A percentile compares a stretch with the other conserved stretches of the same genome.
These are phyloP conservation scores for Hirsutella minnesotensis DNA, from an alignment of 2,329 filamentous ascomycete species.

Conservation along the genomic window DNA sequence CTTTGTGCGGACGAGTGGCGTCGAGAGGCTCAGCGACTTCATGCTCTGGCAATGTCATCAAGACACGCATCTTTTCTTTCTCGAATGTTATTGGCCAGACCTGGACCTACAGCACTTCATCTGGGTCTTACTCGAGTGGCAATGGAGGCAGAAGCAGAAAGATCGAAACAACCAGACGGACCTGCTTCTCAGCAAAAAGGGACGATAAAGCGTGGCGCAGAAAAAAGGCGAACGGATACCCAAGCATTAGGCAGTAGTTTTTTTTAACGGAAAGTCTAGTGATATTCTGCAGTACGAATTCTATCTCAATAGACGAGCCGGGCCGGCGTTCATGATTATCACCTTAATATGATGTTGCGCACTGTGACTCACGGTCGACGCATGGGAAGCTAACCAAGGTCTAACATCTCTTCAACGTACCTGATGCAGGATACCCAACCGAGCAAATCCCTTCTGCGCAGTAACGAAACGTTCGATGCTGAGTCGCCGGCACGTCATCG, in stretches of 20 bases:
- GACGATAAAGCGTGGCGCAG: constrained; percentile 12
- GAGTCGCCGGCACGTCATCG: too few species aligned
- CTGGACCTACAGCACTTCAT: constrained; percentile 91
- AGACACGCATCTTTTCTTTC: constrained; percentile 82
- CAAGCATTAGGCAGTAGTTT: neutral
- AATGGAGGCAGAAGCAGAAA: constrained; percentile 50
- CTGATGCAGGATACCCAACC: too few species aligned
- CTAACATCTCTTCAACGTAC: too few species aligned
- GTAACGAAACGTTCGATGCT: too few species aligned
- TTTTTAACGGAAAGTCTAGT: neutral
- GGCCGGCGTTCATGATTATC: too few species aligned
- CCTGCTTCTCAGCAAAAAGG: constrained; percentile 16
- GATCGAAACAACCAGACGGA: constrained; percentile 36
- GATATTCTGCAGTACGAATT: neutral
- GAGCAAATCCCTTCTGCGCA: too few species aligned
- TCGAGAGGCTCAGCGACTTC: constrained; percentile 88
- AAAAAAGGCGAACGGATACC: constrained; percentile 8
- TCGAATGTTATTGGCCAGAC: constrained; percentile 89
- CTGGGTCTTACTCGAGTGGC: constrained; percentile 87
- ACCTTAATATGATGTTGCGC: too few species aligned
- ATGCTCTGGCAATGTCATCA: constrained; percentile 98
- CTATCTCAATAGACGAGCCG: neutral
- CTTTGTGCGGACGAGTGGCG: constrained; percentile 83
- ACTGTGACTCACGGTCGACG: too few species aligned
- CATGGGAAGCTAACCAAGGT: too few species aligned